phyloP scores from a whole-genome alignment of 192 early-diverging fungal species.

The Piromyces finnis region DNA sequence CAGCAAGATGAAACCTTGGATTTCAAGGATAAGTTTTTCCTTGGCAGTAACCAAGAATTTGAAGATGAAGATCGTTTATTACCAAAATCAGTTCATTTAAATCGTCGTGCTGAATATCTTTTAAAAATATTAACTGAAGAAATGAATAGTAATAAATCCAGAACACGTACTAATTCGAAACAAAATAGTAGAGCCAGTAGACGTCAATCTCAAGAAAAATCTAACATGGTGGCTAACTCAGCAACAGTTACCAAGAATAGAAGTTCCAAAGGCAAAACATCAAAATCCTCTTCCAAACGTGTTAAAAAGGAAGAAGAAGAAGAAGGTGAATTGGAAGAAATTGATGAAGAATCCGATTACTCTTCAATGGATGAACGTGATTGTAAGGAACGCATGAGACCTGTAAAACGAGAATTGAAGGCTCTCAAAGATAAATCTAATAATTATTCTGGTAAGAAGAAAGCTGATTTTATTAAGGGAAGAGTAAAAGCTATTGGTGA shows the following conservation, averaged over 20 bases:
- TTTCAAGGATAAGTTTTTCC: constrained; percentile 69
- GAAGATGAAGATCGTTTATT: constrained; percentile 21
- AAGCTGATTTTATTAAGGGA: constrained; percentile 22
- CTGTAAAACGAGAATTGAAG: constrained; percentile 38
- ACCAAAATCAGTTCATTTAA: constrained; percentile 73
- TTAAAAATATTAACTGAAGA: constrained; percentile 47
- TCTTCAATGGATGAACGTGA: constrained; percentile 24
- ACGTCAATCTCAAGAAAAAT: not conserved
- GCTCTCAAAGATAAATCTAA: constrained; percentile 23
- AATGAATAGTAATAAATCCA: not conserved
- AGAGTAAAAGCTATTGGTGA: constrained; percentile 32
- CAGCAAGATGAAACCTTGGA: constrained; percentile 62
- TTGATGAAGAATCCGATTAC: constrained; percentile 8
- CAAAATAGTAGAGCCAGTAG: not conserved
- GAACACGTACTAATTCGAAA: not conserved
- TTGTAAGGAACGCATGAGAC: constrained; percentile 47
- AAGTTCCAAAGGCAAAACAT: not conserved
- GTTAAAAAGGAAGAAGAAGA: constrained; percentile 7
- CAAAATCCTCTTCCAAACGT: not conserved
- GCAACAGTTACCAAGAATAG: not conserved
- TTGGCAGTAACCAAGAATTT: constrained; percentile 15
- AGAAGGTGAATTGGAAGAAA: constrained; percentile 1
- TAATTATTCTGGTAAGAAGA: constrained; percentile 6
- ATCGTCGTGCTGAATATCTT: constrained; percentile 75
- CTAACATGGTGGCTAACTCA: not conserved